Evolutionary conservation across 345 rosid genomes (phyloP), one percentile per base, ranked within the genome.

Genomic region (Hevea brasiliensis): DNA sequence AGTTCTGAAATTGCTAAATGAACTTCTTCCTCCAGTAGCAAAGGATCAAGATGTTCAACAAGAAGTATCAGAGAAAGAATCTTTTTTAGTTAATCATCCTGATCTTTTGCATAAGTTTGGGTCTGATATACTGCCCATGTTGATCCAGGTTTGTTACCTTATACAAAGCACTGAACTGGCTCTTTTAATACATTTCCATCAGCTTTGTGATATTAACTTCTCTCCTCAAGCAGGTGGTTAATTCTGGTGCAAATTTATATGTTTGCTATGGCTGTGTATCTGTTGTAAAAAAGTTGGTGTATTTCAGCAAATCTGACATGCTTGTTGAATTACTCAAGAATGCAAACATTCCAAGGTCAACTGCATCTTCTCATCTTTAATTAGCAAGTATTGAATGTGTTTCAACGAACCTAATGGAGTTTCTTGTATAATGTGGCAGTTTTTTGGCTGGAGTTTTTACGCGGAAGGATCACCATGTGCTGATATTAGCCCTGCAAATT

Each of bases 391-490:
- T 23, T 67, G 18, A 45, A 62, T 63, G 44, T 71, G 32, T 68
- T 67, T 62, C 24, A 10, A n/a, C 60, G 10, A 13, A 67, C 57
- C 54, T 77, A 75, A 70, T 23, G 23, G 32, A 73, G 57, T 58
- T 61, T 26, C 40, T n/a, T n/a, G 57, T 32, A 53, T 73, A n/a
- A 72, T 80, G 70, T 72, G 82, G 75, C 88, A 94, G 99, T 76
- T 93, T 94, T 73, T 78, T 94, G 85, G 97, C 96, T 71, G 99
- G 97, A 6, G 89, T 92, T 61, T 80, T 90, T 72, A 84, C 92
- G 55, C 86, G 94, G 79, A 90, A 90, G 84, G 97, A 94, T 84
- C 83, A 81, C 68, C 99, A 94, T 76, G 84, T 94, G 56, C 75
- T 92, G 69, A 78, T 89, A 69, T 84, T 88, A 72, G 92, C 94